These are phyloP conservation scores for Puccinia novopanici DNA, from an alignment of 1,284 basidiomycete genomes.

Conservation along the genomic window DNA sequence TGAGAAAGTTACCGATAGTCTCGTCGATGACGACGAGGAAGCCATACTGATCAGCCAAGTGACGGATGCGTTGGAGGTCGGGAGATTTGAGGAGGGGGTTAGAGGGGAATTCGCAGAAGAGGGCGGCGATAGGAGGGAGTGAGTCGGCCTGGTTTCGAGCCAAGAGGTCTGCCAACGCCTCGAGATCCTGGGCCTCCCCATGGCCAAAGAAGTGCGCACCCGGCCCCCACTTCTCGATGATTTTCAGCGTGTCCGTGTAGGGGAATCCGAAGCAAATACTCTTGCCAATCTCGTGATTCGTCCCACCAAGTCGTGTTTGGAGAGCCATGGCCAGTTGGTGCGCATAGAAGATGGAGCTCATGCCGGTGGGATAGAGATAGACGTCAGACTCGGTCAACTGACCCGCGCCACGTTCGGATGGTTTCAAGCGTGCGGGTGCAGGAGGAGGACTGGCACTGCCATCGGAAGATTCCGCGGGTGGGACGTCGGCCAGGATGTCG, in stretches of 20 bases:
- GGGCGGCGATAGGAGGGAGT: slow-evolving; percentile 60
- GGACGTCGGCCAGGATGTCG: slow-evolving; percentile 67
- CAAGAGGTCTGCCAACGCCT: slow-evolving; percentile 71
- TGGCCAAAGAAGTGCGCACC: slow-evolving; percentile 87
- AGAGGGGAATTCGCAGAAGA: slow-evolving; percentile 82
- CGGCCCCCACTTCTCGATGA: slow-evolving; percentile 94
- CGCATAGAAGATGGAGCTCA: slow-evolving; percentile 29
- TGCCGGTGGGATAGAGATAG: slow-evolving; percentile 32
- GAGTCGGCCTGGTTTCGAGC: slow-evolving; percentile 61
- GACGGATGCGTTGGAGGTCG: slow-evolving; percentile 74
- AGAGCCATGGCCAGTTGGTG: slow-evolving; percentile 33
- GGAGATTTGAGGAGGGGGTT: slow-evolving; percentile 88
- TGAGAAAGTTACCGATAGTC: slow-evolving; percentile 93
- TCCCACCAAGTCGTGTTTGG: background rate
- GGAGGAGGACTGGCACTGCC: slow-evolving; percentile 55
- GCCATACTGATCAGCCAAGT: slow-evolving; percentile 81
- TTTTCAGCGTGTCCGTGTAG: slow-evolving; percentile 95
- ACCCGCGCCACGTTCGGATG: slow-evolving; percentile 62
- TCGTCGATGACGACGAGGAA: slow-evolving; percentile 92
- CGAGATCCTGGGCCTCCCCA: slow-evolving; percentile 76
- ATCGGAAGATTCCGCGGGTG: slow-evolving; percentile 63
- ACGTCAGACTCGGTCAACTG: slow-evolving; percentile 65
- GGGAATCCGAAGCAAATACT: slow-evolving; percentile 71
- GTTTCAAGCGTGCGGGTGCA: slow-evolving; percentile 59
- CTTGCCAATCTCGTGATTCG: slow-evolving; percentile 52